Evolutionary conservation across 1,139 yeast species (phyloP).

Genomic region (Williopsis jadinii): DNA sequence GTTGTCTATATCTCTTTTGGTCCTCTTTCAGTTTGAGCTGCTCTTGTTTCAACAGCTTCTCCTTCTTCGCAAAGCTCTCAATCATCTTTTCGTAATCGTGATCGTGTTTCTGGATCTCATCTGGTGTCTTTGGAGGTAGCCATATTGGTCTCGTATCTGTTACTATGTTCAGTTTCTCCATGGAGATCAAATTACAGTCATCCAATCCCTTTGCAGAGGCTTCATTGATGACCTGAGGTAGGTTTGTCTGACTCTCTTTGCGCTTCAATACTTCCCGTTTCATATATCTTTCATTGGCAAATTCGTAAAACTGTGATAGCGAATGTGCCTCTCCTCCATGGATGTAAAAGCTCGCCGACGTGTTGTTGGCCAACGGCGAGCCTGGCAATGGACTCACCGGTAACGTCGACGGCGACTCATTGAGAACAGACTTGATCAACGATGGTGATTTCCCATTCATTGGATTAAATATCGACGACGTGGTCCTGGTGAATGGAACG

Average conservation of each 20-base stretch:
- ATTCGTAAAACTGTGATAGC: constrained; percentile 35
- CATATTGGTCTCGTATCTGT: constrained; percentile 59
- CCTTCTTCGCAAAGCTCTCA: constrained; percentile 37
- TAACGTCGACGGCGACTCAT: constrained; percentile 20
- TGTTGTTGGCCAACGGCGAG: constrained; percentile 13
- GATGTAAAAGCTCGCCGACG: constrained; percentile 8
- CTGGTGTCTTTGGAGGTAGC: constrained; percentile 58
- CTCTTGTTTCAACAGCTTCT: constrained; percentile 35
- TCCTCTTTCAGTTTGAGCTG: constrained; percentile 23
- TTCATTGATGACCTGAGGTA: constrained; percentile 29
- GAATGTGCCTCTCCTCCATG: constrained; percentile 26
- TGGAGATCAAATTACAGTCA: constrained; percentile 38
- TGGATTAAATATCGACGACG: constrained; percentile 19
- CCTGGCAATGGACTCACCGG: constrained; percentile 36
- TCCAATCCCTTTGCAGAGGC: constrained; percentile 36
- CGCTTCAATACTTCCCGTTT: constrained; percentile 31
- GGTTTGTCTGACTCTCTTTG: constrained; percentile 25
- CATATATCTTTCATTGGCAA: constrained; percentile 29
- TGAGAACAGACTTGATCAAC: constrained; percentile 16
- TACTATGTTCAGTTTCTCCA: constrained; percentile 30
- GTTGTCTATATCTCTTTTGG: constrained; percentile 27
- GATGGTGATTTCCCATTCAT: constrained; percentile 19
- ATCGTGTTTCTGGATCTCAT: constrained; percentile 52
- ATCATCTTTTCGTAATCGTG: constrained; percentile 46
- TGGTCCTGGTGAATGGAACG: constrained; percentile 36